Evolutionary conservation across 495 filamentous ascomycete genomes (phyloP).

Genomic region (Talaromyces stipitatus): DNA sequence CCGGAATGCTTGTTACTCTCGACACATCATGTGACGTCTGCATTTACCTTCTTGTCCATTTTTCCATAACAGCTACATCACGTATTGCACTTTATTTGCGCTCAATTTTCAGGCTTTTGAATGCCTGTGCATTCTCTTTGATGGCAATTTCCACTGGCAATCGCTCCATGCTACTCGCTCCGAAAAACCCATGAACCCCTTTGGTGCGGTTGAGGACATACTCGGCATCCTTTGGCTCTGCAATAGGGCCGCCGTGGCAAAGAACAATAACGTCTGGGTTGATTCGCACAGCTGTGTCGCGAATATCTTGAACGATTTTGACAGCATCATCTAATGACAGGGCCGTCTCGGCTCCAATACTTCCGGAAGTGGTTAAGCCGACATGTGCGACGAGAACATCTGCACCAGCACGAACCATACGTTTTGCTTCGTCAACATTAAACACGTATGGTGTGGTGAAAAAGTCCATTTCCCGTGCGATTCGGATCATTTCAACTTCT

Average conservation of each 20-base stretch:
- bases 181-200: slow-evolving; percentile 64
- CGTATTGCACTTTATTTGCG: neutral
- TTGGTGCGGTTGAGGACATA: slow-evolving; percentile 51
- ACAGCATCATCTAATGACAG: slow-evolving; percentile 57
- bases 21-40: neutral
- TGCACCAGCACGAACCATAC: slow-evolving; percentile 56
- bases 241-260: slow-evolving; percentile 64
- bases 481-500: slow-evolving; percentile 57
- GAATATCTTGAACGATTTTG: slow-evolving; percentile 49
- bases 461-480: slow-evolving; percentile 48
- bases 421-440: slow-evolving; percentile 45
- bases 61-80: neutral
- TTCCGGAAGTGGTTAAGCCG: slow-evolving; percentile 57
- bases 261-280: slow-evolving; percentile 55
- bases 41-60: neutral
- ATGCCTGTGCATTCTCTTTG: slow-evolving; percentile 48
- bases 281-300: slow-evolving; percentile 48
- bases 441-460: slow-evolving; percentile 67
- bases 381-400: slow-evolving; percentile 65
- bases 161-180: slow-evolving; percentile 64
- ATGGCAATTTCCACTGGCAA: slow-evolving; percentile 63
- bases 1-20: neutral
- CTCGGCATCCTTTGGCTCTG: slow-evolving; percentile 51
- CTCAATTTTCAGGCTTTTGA: slow-evolving; percentile 42
- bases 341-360: slow-evolving; percentile 53